A percentile compares a stretch with the other conserved stretches of the same genome.
These are phyloP conservation scores for Remersonia thermophila DNA, from an alignment of 2,329 filamentous ascomycete species.

Conservation along the genomic window DNA sequence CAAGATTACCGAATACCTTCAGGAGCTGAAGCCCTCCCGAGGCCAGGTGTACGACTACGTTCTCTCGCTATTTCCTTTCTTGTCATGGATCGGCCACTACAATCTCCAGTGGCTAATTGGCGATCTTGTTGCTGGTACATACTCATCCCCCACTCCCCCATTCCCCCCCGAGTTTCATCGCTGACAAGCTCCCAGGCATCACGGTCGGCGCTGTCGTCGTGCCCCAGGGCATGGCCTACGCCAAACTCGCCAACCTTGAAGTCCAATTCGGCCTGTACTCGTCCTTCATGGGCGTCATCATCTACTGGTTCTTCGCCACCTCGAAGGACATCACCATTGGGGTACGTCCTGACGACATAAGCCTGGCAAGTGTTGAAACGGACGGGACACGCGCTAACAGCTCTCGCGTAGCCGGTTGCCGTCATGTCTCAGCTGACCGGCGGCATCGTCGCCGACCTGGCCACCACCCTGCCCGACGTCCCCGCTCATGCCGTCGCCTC, in stretches of 20 bases:
- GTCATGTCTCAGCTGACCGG: slow-evolving; percentile 90
- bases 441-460: slow-evolving; percentile 59
- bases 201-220: slow-evolving; percentile 61
- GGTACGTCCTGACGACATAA: slow-evolving; percentile 35
- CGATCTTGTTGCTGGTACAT: slow-evolving; percentile 74
- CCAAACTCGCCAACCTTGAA: slow-evolving; percentile 65
- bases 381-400: background rate
- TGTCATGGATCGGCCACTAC: slow-evolving; percentile 80
- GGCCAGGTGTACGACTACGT: slow-evolving; percentile 47
- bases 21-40: slow-evolving; percentile 47
- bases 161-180: background rate
- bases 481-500: slow-evolving; percentile 60
- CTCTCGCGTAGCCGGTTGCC: slow-evolving; percentile 62
- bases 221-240: slow-evolving; percentile 96
- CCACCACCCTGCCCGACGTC: slow-evolving; percentile 42
- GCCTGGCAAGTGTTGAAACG: background rate
- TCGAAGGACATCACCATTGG: slow-evolving; percentile 98
- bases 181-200: slow-evolving; percentile 24
- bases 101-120: slow-evolving; percentile 81
- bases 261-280: slow-evolving; percentile 83
- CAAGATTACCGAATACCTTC: slow-evolving; percentile 59
- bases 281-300: slow-evolving; percentile 86
- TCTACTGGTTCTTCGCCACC: slow-evolving; percentile 97
- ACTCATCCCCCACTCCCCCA: background rate
- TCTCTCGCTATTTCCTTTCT: slow-evolving; percentile 70